Evolutionary conservation across 2,329 filamentous ascomycete species (phyloP), one percentile per base, ranked within the genome.

Genomic region (Colletotrichum siamense): DNA sequence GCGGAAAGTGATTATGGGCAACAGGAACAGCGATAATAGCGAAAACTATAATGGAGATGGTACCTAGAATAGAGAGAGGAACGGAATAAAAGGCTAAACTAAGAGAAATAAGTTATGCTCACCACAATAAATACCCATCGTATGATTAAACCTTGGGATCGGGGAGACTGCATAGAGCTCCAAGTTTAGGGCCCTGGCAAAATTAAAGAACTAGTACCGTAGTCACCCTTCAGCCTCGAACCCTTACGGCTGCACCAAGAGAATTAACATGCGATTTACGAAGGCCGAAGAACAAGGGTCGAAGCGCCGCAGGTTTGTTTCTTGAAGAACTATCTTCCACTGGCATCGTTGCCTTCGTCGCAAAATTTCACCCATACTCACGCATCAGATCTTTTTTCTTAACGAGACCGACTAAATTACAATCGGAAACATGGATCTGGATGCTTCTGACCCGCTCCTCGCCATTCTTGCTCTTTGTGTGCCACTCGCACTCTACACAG

Each of bases 341-440:
- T 0, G n/a, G n/a, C 10, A 2, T 22, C 44, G 1, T 52, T 0
- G 12, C 12, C 44, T 52, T 52, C n/a, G 44, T 13, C 6, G 18
- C 44, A 22, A 8, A 13, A 22, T 22, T 3, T 22, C 44, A 22
- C n/a, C 6, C 0, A 22, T 13, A 3, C 39, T 49, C 39, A 49
- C 18, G 12, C 44, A 52, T 22, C 6, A 13, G 4, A 49, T 22
- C 44, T 13, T 3, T 22, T 4, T 3, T 4, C 3, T 49, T 49
- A 22, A 49, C 1, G 0, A 22, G 44, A 52, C 44, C 44, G 10
- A 8, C n/a, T 0, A 12, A 52, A 22, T 1, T 2, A 13, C n/a
- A 52, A 4, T 2, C 6, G 44, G n/a, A 22, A 52, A 52, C 44
- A 52, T 52, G 44, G 44, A 3, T 1, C 6, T 13, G 4, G 6